These are phyloP conservation scores for Paralagenidium karlingii DNA, from an alignment of 352 stramenopile genomes.

Conservation along the genomic window DNA sequence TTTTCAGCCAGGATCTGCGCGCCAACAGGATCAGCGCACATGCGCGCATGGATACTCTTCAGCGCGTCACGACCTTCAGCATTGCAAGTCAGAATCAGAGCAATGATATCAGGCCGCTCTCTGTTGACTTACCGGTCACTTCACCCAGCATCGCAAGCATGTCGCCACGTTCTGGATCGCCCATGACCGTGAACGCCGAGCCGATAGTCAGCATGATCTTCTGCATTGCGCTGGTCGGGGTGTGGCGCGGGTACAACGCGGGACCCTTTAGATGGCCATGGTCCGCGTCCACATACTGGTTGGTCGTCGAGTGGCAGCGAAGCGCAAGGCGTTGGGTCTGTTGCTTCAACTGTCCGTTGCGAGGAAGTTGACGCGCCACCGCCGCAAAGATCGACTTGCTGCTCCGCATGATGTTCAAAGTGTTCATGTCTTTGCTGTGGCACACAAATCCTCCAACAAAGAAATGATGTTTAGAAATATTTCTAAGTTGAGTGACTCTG, in stretches of 20 bases:
- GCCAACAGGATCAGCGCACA: conserved; percentile 80
- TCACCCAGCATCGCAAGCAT: conserved; percentile 93
- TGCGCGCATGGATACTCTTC: conserved; percentile 63
- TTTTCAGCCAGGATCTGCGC: conserved; percentile 81
- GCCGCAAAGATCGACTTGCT: no score
- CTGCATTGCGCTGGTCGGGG: conserved; percentile 70
- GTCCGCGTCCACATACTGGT: no score
- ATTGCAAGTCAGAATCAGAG: neutral
- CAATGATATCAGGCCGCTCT: neutral
- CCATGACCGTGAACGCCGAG: conserved; percentile 82
- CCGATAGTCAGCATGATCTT: conserved; percentile 79
- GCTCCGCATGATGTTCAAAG: no score
- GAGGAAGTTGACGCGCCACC: no score
- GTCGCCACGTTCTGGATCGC: conserved; percentile 89
- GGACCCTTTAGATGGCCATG: conserved; percentile 32
- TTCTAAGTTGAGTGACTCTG: no score
- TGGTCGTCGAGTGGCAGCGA: no score
- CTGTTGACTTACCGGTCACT: conserved; percentile 78
- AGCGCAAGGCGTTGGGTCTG: no score
- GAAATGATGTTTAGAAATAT: no score
- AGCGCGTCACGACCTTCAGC: conserved; percentile 61
- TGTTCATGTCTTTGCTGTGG: no score
- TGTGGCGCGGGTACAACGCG: conserved; percentile 57
- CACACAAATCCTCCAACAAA: no score
- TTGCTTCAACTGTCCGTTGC: no score